Percentiles rank a stretch among this genome's conserved stretches.
phyloP scores from a whole-genome alignment of 768 basidiomycete genomes.

The Chalciporus piperatus region DNA sequence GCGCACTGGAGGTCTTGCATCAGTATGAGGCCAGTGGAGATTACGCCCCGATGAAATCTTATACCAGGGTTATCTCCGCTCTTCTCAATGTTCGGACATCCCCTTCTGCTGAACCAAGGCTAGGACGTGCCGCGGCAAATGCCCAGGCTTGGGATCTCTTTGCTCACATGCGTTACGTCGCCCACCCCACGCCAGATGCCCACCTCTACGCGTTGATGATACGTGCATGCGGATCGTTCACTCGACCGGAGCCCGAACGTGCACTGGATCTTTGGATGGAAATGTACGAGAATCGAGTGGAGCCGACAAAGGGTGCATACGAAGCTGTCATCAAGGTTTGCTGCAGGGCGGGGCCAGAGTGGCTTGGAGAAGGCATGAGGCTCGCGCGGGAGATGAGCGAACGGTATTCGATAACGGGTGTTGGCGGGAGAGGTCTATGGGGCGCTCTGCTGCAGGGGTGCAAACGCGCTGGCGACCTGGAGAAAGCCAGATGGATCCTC shows the following conservation, averaged over 20 bases:
- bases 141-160: slow-evolving; percentile 94
- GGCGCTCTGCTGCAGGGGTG: slow-evolving; percentile 86
- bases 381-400: slow-evolving; percentile 88
- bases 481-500: slow-evolving; percentile 84
- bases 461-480: slow-evolving; percentile 81
- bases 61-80: slow-evolving; percentile 62
- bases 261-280: slow-evolving; percentile 93
- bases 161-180: slow-evolving; percentile 93
- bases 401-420: slow-evolving; percentile 39
- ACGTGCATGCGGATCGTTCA: slow-evolving; percentile 66
- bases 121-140: slow-evolving; percentile 45
- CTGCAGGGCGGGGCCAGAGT: slow-evolving; percentile 62
- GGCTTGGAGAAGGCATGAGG: slow-evolving; percentile 80
- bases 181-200: slow-evolving; percentile 76
- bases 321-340: slow-evolving; percentile 82
- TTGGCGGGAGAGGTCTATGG: slow-evolving; percentile 60
- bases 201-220: slow-evolving; percentile 85
- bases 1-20: slow-evolving; percentile 68
- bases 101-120: slow-evolving; percentile 17
- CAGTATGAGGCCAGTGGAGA: slow-evolving; percentile 61
- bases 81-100: slow-evolving; percentile 47
- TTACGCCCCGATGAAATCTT: slow-evolving; percentile 71
- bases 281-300: slow-evolving; percentile 74
- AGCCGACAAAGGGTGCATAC: slow-evolving; percentile 69
- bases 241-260: slow-evolving; percentile 77